Evolutionary conservation across 768 basidiomycete species (phyloP), one percentile per base, ranked within the genome.

Genomic region (Russula emetica): DNA sequence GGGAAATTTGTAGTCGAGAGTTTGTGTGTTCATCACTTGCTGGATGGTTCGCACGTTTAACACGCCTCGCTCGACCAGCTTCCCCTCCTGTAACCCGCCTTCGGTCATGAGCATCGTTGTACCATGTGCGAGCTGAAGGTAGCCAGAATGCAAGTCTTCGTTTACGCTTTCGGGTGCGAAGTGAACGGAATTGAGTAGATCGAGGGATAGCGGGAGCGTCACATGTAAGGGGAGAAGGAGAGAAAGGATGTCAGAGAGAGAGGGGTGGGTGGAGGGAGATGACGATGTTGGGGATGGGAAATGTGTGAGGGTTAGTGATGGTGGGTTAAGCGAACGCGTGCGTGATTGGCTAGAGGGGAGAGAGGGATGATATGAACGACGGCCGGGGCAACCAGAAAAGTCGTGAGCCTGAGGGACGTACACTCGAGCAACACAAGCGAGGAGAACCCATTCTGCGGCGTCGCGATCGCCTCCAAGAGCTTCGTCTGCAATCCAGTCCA

Each of bases 361-460:
- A 60, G 42, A 53, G 57, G 44, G 57, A 36, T 38, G 32, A 30
- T 30, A 30, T 30, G 61, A 51, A 44, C 44, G 60, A 51, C 52
- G 8, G 54, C 26, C 40, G 36, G 13, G 14, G 56, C 26, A 26
- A 57, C 16, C n/a, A 13, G 42, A 13, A 14, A 45, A 47, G 44
- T 49, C 22, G 22, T 4, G 38, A 36, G 13, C 13, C 11, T 36
- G 16, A 53, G 9, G 20, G 77, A 36, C 88, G 67, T 70, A 92
- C 91, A 87, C 82, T 74, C 80, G 80, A 32, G 85, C 79, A 18
- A 87, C 78, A 51, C 79, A 70, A 49, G 80, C 76, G 30, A 92
- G 76, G 5, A 93, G 76, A 8, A 89, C 77, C 87, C 87, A 92
- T 74, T 92, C 86, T 26, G 90, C 89, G 2, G 85, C 85, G 24